A percentile compares a stretch with the other conserved stretches of the same genome.
These are phyloP conservation scores for Iris pallida DNA, from an alignment of 116 monocot genomes.

Conservation along the genomic window DNA sequence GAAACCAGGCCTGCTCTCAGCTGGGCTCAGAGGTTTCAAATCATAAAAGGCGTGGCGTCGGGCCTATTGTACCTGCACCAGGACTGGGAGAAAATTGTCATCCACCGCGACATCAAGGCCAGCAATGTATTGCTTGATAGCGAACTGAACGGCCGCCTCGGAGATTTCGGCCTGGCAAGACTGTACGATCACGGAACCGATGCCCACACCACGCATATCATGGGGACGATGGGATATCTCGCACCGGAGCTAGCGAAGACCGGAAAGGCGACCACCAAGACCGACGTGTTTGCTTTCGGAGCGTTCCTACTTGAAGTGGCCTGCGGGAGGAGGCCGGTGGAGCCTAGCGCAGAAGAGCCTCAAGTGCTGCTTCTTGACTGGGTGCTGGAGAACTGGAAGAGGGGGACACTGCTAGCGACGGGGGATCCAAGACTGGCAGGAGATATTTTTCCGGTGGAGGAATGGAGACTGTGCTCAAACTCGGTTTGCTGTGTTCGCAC, in stretches of 20 bases:
- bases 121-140: slow-evolving; percentile 14
- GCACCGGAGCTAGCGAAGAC: slow-evolving; percentile 15
- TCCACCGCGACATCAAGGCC: slow-evolving; percentile 21
- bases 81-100: slow-evolving; percentile 24
- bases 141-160: slow-evolving; percentile 6
- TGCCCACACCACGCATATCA: slow-evolving; percentile 5
- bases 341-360: not conserved
- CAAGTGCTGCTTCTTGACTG: slow-evolving; percentile 10
- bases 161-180: slow-evolving; percentile 14
- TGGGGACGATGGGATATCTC: slow-evolving; percentile 16
- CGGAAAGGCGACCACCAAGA: slow-evolving; percentile 15
- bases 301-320: slow-evolving; percentile 20
- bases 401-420: slow-evolving; percentile 1
- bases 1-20: not conserved
- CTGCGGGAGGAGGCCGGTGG: slow-evolving; percentile 20
- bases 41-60: slow-evolving; percentile 19
- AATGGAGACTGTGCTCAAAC: slow-evolving; percentile 17
- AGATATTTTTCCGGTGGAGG: slow-evolving; percentile 5
- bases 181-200: slow-evolving; percentile 9
- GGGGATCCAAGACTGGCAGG: slow-evolving; percentile 15
- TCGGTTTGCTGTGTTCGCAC: slow-evolving; percentile 12
- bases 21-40: slow-evolving; percentile 13
- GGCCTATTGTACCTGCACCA: slow-evolving; percentile 30
- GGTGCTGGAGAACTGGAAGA: slow-evolving; percentile 6
- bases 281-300: slow-evolving; percentile 21